phyloP scores from a whole-genome alignment of 176 grass and related monocot genomes.

The Avena atlantica region DNA sequence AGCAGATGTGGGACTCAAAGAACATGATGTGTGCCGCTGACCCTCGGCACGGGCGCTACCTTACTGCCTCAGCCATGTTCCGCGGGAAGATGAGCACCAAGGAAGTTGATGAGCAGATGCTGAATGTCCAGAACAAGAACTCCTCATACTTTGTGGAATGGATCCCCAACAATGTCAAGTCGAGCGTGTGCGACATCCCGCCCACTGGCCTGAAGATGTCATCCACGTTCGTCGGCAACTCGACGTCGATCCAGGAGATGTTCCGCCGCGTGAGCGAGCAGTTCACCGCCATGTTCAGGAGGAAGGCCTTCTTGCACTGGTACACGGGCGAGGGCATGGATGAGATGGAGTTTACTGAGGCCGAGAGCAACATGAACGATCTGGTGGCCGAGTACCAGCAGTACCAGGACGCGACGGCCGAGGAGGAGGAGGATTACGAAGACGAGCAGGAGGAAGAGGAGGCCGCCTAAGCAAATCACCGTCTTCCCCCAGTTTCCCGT shows the following conservation, averaged over 20 bases:
- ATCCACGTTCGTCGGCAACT: slow-evolving; percentile 76
- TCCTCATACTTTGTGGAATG: slow-evolving; percentile 92
- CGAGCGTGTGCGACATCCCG: slow-evolving; percentile 85
- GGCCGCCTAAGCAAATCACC: slow-evolving; percentile 17
- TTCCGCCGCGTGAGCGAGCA: slow-evolving; percentile 91
- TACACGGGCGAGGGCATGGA: slow-evolving; percentile 98
- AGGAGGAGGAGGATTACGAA: slow-evolving; percentile 66
- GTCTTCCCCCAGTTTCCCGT: not conserved
- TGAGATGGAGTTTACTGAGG: slow-evolving; percentile 93
- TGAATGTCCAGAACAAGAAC: slow-evolving; percentile 98
- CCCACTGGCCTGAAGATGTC: slow-evolving; percentile 80
- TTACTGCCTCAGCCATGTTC: slow-evolving; percentile 93
- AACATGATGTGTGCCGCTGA: slow-evolving; percentile 99
- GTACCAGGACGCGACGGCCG: slow-evolving; percentile 72
- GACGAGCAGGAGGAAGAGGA: slow-evolving; percentile 66
- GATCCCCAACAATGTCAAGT: slow-evolving; percentile 98
- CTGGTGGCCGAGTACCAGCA: slow-evolving; percentile 90
- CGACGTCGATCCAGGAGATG: slow-evolving; percentile 77
- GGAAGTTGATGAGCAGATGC: slow-evolving; percentile 96
- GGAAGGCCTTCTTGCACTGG: slow-evolving; percentile 99
- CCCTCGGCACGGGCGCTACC: slow-evolving; percentile 82
- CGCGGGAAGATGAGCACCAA: slow-evolving; percentile 98
- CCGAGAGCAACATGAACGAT: slow-evolving; percentile 93
- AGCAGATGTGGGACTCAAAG: slow-evolving; percentile 99
- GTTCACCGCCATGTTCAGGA: slow-evolving; percentile 98